Conservation (phyloP, 2,329 filamentous ascomycete genomes). For the Scleromitrula shiraiana region DNA sequence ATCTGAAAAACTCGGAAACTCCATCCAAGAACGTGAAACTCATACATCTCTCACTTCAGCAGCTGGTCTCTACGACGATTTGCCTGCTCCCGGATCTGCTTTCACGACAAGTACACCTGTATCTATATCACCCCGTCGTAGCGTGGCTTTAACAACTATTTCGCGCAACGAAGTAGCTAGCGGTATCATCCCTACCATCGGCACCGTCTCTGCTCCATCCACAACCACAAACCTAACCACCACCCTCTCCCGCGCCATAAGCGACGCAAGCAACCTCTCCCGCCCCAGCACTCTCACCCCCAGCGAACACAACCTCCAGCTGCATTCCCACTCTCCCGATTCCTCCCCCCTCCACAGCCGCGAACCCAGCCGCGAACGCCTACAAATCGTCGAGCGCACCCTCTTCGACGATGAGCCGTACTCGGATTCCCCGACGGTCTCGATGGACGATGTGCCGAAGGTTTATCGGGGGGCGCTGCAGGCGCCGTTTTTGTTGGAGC, state of each 20-base stretch:
- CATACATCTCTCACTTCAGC: constrained; percentile 1
- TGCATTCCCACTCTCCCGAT: not conserved
- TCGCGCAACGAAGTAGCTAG: not conserved
- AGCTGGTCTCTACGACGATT: not conserved
- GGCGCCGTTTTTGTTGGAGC: constrained; percentile 17
- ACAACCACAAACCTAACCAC: too few species aligned
- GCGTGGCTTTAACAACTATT: not conserved
- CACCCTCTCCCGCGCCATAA: too few species aligned
- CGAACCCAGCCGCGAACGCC: not conserved
- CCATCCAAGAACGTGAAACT: not conserved
- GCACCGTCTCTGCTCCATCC: too few species aligned
- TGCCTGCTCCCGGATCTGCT: not conserved
- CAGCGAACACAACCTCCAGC: not conserved
- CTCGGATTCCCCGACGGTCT: not conserved
- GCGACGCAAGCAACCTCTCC: not conserved
- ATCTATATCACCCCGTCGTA: not conserved
- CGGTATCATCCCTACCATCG: too few species aligned
- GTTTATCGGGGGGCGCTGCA: not conserved
- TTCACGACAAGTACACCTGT: constrained; percentile 1
- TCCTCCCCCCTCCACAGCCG: not conserved
- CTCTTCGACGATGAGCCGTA: not conserved
- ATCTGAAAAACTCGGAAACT: not conserved
- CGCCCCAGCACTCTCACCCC: not conserved
- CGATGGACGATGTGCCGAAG: not conserved
- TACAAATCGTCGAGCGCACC: not conserved